These are phyloP conservation scores for Fusarium sp. DNA, from an alignment of 2,329 filamentous ascomycete species.

Conservation along the genomic window DNA sequence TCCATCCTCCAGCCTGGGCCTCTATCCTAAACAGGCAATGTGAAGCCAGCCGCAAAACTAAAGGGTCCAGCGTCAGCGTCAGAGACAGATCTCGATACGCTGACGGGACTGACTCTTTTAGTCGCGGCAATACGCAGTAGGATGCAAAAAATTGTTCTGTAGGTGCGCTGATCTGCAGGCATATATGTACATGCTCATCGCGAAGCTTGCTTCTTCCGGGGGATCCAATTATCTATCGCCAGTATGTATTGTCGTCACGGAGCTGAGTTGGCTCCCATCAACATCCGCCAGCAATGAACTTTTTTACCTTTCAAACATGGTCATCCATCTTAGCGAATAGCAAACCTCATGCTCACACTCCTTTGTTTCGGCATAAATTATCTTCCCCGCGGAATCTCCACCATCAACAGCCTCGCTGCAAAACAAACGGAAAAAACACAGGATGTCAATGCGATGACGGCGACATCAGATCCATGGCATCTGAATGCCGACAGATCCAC, in stretches of 20 bases:
- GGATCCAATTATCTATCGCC: constrained; percentile 24
- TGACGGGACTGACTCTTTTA: not conserved
- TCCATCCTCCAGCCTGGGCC: not conserved
- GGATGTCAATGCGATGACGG: constrained; percentile 1
- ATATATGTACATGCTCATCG: constrained; percentile 1
- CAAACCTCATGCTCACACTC: not conserved
- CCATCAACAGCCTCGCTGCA: not conserved
- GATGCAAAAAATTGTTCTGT: constrained; percentile 17
- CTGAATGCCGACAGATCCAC: constrained; percentile 20
- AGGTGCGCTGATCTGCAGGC: constrained; percentile 17
- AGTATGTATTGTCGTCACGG: not conserved
- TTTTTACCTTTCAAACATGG: not conserved
- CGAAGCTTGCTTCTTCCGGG: not conserved
- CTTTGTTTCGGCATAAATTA: constrained; percentile 21
- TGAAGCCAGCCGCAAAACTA: constrained; percentile 1
- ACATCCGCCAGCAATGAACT: not conserved
- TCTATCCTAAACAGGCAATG: not conserved
- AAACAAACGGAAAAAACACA: constrained; percentile 4
- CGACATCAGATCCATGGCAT: constrained; percentile 22
- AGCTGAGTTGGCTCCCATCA: constrained; percentile 5
- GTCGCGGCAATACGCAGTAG: not conserved
- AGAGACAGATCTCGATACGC: constrained; percentile 21
- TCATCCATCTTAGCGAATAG: constrained; percentile 17
- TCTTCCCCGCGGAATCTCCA: not conserved
- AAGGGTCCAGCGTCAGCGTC: constrained; percentile 11